Percentiles rank a stretch among this genome's conserved stretches.
phyloP scores from a whole-genome alignment of 2,329 filamentous ascomycete species.

The Sarocladium oryzae region DNA sequence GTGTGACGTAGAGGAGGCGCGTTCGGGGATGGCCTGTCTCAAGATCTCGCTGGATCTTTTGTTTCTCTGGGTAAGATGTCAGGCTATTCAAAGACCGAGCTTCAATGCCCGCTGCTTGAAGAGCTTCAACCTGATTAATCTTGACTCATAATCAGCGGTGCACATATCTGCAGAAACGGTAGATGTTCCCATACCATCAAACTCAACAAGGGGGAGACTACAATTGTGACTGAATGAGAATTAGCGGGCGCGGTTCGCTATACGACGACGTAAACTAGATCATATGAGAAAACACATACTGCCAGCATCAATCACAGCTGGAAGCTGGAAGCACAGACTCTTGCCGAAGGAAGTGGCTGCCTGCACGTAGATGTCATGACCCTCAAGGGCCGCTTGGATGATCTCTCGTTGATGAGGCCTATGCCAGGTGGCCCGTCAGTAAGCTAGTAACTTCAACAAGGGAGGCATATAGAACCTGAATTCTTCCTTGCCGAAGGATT shows the following conservation, averaged over 20 bases:
- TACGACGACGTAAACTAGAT: background rate
- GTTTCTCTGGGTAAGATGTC: constrained; percentile 58
- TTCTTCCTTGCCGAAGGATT: constrained; percentile 65
- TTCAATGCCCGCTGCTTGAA: constrained; percentile 66
- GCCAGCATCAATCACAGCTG: constrained; percentile 79
- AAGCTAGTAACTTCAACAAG: background rate
- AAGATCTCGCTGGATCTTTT: constrained; percentile 70
- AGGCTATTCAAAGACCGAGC: constrained; percentile 85
- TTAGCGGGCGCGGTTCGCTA: background rate
- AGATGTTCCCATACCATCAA: constrained; percentile 59
- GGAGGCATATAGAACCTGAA: constrained; percentile 52
- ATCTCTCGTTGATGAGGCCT: constrained; percentile 85
- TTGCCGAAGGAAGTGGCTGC: constrained; percentile 89
- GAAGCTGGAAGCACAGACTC: constrained; percentile 86
- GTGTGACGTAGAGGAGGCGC: constrained; percentile 85
- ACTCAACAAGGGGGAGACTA: constrained; percentile 81
- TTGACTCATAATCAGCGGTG: constrained; percentile 25
- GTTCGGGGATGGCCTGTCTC: constrained; percentile 80
- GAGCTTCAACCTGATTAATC: constrained; percentile 86
- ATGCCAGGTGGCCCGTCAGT: background rate
- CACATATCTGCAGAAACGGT: background rate
- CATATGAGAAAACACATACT: constrained; percentile 47
- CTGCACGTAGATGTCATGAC: constrained; percentile 88
- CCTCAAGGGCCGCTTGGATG: constrained; percentile 71
- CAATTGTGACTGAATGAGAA: constrained; percentile 64